These are phyloP conservation scores for Solanum pennellii DNA, from an alignment of 257 asterid genomes.

Conservation along the genomic window DNA sequence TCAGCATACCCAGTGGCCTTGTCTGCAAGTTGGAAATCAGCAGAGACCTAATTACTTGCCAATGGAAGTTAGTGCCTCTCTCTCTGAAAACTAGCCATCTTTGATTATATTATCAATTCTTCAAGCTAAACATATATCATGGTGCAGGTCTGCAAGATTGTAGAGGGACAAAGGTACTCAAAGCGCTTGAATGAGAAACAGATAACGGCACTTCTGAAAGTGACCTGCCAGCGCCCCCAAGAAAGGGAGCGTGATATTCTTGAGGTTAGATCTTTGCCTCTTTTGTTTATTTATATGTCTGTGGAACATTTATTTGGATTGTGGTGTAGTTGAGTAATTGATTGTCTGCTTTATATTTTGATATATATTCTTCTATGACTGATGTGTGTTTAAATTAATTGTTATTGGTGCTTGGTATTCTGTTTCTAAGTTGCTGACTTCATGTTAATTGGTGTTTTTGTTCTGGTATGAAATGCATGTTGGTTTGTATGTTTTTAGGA, in stretches of 20 bases:
- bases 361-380: neutral
- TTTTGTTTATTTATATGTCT: neutral
- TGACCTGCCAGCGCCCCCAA: conserved; percentile 92
- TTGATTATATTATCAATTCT: neutral
- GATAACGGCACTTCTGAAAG: conserved; percentile 81
- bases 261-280: conserved; percentile 27
- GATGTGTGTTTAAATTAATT: neutral
- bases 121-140: neutral
- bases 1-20: conserved; percentile 74
- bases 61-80: conserved; percentile 60
- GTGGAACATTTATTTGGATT: neutral
- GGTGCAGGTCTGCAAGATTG: conserved; percentile 83
- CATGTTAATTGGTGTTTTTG: neutral
- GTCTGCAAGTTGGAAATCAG: conserved; percentile 89
- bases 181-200: conserved; percentile 89
- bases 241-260: conserved; percentile 73
- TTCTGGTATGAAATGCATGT: neutral
- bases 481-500: neutral
- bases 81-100: neutral
- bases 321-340: neutral
- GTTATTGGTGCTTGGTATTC: neutral
- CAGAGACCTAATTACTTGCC: conserved; percentile 86
- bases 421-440: neutral
- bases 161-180: conserved; percentile 88
- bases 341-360: neutral